Evolutionary conservation across 805 yeast species (phyloP).

Genomic region (Myxozyma geophila): DNA sequence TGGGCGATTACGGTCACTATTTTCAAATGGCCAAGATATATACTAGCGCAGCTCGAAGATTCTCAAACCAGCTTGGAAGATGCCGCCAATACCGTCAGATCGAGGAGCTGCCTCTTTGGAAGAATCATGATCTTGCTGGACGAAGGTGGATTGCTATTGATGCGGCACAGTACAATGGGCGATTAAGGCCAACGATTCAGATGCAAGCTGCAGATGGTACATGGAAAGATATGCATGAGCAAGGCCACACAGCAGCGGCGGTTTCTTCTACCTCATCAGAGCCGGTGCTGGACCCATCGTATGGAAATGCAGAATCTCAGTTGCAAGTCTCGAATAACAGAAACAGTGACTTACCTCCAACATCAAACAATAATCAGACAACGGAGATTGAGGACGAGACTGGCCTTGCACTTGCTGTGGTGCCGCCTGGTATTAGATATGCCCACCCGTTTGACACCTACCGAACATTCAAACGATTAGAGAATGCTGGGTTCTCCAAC

Average conservation of each 20-base stretch:
- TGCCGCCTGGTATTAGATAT: conserved; percentile 18
- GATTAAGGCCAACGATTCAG: conserved; percentile 4
- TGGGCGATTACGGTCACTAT: background rate
- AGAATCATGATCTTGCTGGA: background rate
- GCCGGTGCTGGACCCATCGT: too few relatives aligned
- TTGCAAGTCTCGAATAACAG: too few relatives aligned
- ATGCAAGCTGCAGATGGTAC: conserved; percentile 24
- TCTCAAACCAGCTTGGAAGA: background rate
- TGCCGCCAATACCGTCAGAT: background rate
- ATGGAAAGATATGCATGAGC: conserved; percentile 15
- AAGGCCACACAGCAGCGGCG: background rate
- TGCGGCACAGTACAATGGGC: background rate
- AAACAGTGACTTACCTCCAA: background rate
- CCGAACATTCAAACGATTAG: conserved; percentile 58
- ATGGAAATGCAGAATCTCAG: too few relatives aligned
- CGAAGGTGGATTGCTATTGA: background rate
- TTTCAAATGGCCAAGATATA: background rate
- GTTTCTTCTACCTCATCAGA: background rate
- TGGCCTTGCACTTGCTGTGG: conserved; percentile 13
- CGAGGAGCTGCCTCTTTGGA: background rate
- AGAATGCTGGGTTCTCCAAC: conserved; percentile 61
- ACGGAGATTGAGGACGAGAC: background rate
- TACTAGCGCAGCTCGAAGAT: background rate
- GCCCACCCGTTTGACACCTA: conserved; percentile 62
- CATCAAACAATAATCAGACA: background rate